Percentiles rank a stretch among this genome's conserved stretches.
Conservation (phyloP, 495 filamentous ascomycete genomes). For the Physcia stellaris region DNA sequence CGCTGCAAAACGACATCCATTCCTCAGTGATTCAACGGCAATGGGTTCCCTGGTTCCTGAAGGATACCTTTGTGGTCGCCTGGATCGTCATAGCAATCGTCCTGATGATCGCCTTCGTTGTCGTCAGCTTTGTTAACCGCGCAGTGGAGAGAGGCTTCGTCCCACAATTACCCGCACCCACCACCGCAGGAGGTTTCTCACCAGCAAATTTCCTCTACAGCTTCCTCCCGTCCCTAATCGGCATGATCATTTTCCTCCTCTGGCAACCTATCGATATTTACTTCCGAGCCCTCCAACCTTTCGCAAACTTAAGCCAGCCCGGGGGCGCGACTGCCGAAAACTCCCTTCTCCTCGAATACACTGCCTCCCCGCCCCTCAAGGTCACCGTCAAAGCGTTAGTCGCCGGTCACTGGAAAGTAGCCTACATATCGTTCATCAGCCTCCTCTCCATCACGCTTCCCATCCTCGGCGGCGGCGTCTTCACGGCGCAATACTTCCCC, state of each 20-base stretch:
- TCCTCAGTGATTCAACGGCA: constrained; percentile 39
- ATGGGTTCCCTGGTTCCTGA: constrained; percentile 70
- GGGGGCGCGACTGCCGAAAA: constrained; percentile 50
- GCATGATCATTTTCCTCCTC: constrained; percentile 59
- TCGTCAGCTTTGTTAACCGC: constrained; percentile 63
- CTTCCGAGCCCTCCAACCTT: constrained; percentile 64
- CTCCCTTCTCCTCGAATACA: constrained; percentile 64
- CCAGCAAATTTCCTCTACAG: constrained; percentile 78
- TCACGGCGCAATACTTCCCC: constrained; percentile 60
- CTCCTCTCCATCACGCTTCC: constrained; percentile 53
- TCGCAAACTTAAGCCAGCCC: constrained; percentile 43
- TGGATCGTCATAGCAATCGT: constrained; percentile 49
- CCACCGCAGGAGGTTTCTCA: constrained; percentile 55
- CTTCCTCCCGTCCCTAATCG: constrained; percentile 67
- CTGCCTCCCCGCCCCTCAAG: constrained; percentile 47
- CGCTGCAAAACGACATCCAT: constrained; percentile 29
- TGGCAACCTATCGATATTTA: constrained; percentile 67
- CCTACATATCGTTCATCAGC: constrained; percentile 52
- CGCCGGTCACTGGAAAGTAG: constrained; percentile 58
- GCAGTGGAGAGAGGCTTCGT: constrained; percentile 54
- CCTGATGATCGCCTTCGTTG: constrained; percentile 57
- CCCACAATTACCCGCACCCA: constrained; percentile 47
- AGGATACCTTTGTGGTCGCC: constrained; percentile 43
- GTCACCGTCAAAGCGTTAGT: constrained; percentile 45
- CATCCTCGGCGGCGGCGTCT: constrained; percentile 62